Evolutionary conservation across 208 protist genomes (phyloP), one percentile per base, ranked within the genome.

Genomic region (Leishmania tarentolae): DNA sequence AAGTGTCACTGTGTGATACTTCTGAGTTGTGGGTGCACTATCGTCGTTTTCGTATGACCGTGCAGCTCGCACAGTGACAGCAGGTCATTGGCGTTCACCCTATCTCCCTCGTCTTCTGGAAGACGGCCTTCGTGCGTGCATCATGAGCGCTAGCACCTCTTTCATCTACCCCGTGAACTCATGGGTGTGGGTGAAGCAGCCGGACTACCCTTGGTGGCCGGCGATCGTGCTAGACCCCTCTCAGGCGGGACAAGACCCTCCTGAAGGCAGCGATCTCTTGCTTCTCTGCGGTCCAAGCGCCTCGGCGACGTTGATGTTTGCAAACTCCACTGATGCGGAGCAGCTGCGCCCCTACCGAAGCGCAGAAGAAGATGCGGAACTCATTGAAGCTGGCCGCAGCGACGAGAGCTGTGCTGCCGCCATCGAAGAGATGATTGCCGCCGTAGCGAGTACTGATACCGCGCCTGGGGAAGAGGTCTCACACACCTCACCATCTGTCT

Each of bases 181-280:
- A 6, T 87, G 90, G 75, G 94, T 97, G n/a, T 97, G 94, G 94
- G 71, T 95, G 57, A 94, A 96, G 81, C 88, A 92, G 84, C 63
- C 77, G 19, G 92, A 83, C 66, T 94, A 93, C 78, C 94, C 94
- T n/a, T 97, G 94, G 92, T 97, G 94, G 92, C 94, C 94, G 0
- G 91, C 88, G 7, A 74, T 94, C 3, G 87, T 97, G 40, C 31
- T 92, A 1, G 92, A 95, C 81, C 87, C 92, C 3, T 71, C 70
- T 1, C 69, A 69, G 35, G 81, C 42, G 73, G 82, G 71, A 9
- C 75, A 82, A 76, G 77, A 82, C 44, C 71, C 91, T 28, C 88
- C 84, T 68, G 87, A 83, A 42, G 91, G 87, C n/a, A 84, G 79
- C 71, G 88, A 94, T 71, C 57, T 88, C 21, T 90, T 87, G 46